phyloP scores from a whole-genome alignment of 768 basidiomycete genomes.

The Xerocomus potaroensis region DNA sequence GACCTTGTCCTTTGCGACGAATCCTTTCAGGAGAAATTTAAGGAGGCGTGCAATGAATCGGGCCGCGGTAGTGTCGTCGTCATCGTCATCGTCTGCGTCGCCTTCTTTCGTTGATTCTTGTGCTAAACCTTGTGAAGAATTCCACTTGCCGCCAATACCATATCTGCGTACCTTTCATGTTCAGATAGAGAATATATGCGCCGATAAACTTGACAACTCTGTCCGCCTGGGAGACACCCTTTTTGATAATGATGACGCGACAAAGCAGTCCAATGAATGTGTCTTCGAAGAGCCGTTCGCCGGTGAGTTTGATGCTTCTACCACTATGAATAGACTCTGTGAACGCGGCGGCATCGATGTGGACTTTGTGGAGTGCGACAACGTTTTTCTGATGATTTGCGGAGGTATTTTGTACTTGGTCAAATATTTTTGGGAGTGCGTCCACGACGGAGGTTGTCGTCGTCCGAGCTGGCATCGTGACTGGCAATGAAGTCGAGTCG shows the following conservation, averaged over 20 bases:
- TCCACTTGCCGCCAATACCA: not conserved
- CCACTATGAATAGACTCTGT: conserved; percentile 49
- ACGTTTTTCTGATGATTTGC: conserved; percentile 91
- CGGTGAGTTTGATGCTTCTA: conserved; percentile 51
- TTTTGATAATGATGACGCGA: conserved; percentile 68
- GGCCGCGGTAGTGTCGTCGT: conserved; percentile 65
- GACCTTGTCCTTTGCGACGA: conserved; percentile 81
- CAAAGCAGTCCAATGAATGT: conserved; percentile 56
- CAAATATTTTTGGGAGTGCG: conserved; percentile 53
- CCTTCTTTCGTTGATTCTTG: conserved; percentile 33
- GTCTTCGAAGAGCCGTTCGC: conserved; percentile 75
- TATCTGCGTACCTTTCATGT: conserved; percentile 60
- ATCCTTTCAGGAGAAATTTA: conserved; percentile 71
- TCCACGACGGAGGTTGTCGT: conserved; percentile 7
- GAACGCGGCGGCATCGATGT: conserved; percentile 54
- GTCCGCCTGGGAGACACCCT: conserved; percentile 73
- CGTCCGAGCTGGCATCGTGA: conserved; percentile 18
- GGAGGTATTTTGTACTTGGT: conserved; percentile 67
- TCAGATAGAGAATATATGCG: conserved; percentile 69
- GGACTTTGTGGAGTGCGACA: conserved; percentile 77
- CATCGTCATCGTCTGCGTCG: conserved; percentile 44
- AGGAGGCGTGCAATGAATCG: conserved; percentile 67
- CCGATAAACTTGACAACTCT: conserved; percentile 78
- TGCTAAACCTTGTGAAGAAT: conserved; percentile 24
- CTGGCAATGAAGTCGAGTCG: not conserved